Evolutionary conservation across 352 stramenopile species (phyloP), one percentile per base, ranked within the genome.

Genomic region (Phytophthora brassicae): DNA sequence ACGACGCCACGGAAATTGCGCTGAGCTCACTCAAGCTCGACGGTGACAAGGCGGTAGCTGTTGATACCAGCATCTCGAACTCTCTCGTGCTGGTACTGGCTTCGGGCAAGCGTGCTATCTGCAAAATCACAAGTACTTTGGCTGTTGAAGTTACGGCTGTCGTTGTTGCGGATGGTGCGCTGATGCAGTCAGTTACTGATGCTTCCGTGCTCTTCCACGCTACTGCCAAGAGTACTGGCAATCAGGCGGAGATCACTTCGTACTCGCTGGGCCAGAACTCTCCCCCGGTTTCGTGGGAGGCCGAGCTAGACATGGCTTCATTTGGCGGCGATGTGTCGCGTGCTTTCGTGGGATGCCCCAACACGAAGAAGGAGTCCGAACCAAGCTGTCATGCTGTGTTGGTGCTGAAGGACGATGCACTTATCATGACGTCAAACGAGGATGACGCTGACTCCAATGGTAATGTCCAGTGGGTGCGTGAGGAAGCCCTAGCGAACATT

Each of bases 401-500:
- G n/a, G 76, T 90, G 35, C 75, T 92, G 57, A 72, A 87, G 38
- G 84, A 92, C 31, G 83, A 92, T 19, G 82, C 72, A 1, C 56
- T 94, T 13, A 60, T 91, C 22, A 86, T 92, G 68, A 86, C 72
- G 17, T 72, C 80, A 6, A 90, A 90, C 52, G 79, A 89, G 43
- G 74, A 87, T 6, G 60, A 70, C 19, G 33, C 51, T 23, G 57
- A 68, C 22, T 66, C 38, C 17, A 64, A 71, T 13, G 50, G 60
- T 6, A 87, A 81, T 20, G 68, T 87, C 14, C 59, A 80, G 5
- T 94, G 85, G 85, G 67, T 84, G 29, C 85, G 85, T n/a, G 85
- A 94, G 49, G 85, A 94, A 62, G 65, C 85, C 17, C 66, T 94
- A 12, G 85, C 83, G 13, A 88, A 88, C 62, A 81, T 94, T 24